Base-by-base conservation (phyloP, 495 filamentous ascomycete genomes). In the Aspergillus nanangensis region DNA sequence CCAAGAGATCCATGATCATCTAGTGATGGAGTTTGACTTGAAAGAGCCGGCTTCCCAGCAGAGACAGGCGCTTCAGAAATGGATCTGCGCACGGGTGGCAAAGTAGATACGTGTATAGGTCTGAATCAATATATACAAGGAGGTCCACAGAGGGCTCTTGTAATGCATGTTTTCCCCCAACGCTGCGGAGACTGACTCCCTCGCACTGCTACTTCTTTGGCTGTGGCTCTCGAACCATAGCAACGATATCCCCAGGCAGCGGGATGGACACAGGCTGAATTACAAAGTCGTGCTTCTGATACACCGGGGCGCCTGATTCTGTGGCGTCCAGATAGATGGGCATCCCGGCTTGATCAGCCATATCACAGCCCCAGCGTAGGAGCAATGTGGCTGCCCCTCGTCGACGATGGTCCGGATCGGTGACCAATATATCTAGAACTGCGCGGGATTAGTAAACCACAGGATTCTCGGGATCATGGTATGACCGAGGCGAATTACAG, bases 381-480 rank as follows among this genome's bases (percentile, higher is more conserved):
- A 79, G 64, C 44, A 70, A 60, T 3, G 57, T 58, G 5, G 67
- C 75, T 0, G 77, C 77, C 1, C 76, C 75, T 33, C 64, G 56
- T 4, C 69, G 52, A 44, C 67, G 66, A 36, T 70, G 67, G 13
- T 61, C 55, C 1, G 72, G 75, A 29, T 71, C 63, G 19, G 67
- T 69, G 11, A 65, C 60, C 7, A 80, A 48, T 18, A 74, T 65
- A 50, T 72, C 64, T 29, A 78, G 69, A 40, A 56, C 63, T 64
- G 32, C 8, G 1, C 20, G 8, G 19, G 3, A 2, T 29, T 5
- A 32, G 23, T 42, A 31, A 15, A 8, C 15, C 15, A 17, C 14
- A n/a, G 10, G 4, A 4, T 15, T 2, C 8, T 8, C 13, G 14
- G 14, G 9, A 18, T 3, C 36, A 5, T 3, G 18, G 0, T 1